Conservation (phyloP, 139 green algal species). For the Prasinococcaceae sp. region DNA sequence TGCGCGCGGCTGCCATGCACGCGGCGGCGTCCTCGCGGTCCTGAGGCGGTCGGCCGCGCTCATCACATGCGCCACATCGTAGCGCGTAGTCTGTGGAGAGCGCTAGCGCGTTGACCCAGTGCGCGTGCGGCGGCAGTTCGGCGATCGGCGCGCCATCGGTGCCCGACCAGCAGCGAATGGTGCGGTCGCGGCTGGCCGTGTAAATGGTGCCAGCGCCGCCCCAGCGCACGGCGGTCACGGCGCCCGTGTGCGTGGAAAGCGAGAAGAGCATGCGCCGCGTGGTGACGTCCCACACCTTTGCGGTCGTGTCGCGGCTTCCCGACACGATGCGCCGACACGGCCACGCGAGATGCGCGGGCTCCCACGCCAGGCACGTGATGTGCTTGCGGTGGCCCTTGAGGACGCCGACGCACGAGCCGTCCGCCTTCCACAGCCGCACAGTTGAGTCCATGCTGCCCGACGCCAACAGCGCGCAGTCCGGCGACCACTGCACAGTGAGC, state of each 20-base stretch:
- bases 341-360: slow-evolving; percentile 70
- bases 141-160: slow-evolving; percentile 57
- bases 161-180: slow-evolving; percentile 76
- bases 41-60: slow-evolving; percentile 40
- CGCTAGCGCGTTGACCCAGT: slow-evolving; percentile 96
- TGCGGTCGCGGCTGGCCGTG: slow-evolving; percentile 60
- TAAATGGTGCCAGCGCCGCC: slow-evolving; percentile 85
- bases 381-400: slow-evolving; percentile 78
- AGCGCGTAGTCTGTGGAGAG: slow-evolving; percentile 74
- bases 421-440: slow-evolving; percentile 76
- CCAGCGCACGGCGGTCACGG: slow-evolving; percentile 77
- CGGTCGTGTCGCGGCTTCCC: slow-evolving; percentile 62
- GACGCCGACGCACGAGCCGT: neutral
- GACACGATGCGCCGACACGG: slow-evolving; percentile 57
- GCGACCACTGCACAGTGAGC: slow-evolving; percentile 77
- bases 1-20: too few relatives aligned
- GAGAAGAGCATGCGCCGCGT: slow-evolving; percentile 20
- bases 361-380: slow-evolving; percentile 79
- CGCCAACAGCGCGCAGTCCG: slow-evolving; percentile 56
- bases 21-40: slow-evolving; percentile 25
- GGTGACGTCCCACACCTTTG: slow-evolving; percentile 40
- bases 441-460: slow-evolving; percentile 70
- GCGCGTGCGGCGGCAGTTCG: slow-evolving; percentile 69
- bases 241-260: slow-evolving; percentile 46
- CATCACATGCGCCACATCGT: slow-evolving; percentile 77